Evolutionary conservation across 805 yeast genomes (phyloP).

Genomic region (Spathaspora passalidarum): DNA sequence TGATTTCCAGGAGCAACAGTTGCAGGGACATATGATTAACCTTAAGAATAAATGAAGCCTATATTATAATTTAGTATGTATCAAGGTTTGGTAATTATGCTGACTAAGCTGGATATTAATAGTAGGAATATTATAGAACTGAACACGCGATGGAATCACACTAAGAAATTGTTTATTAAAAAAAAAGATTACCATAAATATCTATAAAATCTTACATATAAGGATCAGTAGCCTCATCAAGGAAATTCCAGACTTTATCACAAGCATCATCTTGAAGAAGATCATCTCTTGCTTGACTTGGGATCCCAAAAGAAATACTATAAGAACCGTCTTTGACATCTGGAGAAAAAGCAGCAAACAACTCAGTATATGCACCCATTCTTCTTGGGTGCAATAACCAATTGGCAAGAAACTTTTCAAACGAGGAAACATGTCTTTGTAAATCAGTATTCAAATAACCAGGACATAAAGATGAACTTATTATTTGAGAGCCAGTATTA

Average conservation of each 20-base stretch:
- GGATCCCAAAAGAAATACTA: constrained; percentile 33
- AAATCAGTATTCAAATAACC: constrained; percentile 37
- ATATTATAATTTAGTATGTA: too few relatives aligned
- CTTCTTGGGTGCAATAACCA: constrained; percentile 17
- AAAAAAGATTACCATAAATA: background rate
- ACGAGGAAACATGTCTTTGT: constrained; percentile 15
- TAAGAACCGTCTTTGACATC: constrained; percentile 31
- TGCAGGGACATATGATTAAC: too few relatives aligned
- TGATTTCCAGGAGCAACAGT: too few relatives aligned
- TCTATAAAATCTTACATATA: constrained; percentile 3
- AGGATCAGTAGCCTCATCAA: constrained; percentile 4
- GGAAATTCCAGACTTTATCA: constrained; percentile 5
- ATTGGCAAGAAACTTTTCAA: background rate
- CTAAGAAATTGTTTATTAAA: background rate
- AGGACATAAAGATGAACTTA: constrained; percentile 38
- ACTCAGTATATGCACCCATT: constrained; percentile 45
- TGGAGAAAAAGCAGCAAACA: constrained; percentile 39
- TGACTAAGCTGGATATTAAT: too few relatives aligned
- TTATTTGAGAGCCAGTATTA: constrained; percentile 19
- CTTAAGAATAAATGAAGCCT: too few relatives aligned
- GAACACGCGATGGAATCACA: too few relatives aligned
- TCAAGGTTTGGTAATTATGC: too few relatives aligned
- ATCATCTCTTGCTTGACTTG: constrained; percentile 3
- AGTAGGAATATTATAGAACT: too few relatives aligned
- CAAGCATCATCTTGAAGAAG: background rate